Evolutionary conservation across 192 early-diverging fungal species (phyloP).

Genomic region (Rhizophagus sp.): DNA sequence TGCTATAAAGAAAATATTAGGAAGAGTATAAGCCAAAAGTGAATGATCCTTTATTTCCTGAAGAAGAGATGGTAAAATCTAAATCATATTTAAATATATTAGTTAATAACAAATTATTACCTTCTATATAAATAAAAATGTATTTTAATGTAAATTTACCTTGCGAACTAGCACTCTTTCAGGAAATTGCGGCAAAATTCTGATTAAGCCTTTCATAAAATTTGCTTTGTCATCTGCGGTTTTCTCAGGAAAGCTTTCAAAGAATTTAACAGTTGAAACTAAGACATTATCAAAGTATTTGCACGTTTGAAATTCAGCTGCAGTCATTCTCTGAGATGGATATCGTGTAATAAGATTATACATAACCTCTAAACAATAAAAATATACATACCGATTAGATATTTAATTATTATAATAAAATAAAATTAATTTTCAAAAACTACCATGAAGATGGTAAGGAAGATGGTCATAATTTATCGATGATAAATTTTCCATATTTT

Average conservation of each 20-base stretch:
- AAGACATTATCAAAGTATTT: constrained; percentile 80
- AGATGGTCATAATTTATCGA: constrained; percentile 43
- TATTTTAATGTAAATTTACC: constrained; percentile 37
- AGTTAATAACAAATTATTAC: too few relatives aligned
- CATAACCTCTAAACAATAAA: constrained; percentile 45
- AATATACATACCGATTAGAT: too few relatives aligned
- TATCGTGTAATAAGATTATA: constrained; percentile 53
- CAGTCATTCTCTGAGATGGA: constrained; percentile 57
- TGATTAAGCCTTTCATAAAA: constrained; percentile 76
- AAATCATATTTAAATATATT: neutral
- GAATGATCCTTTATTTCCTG: constrained; percentile 73
- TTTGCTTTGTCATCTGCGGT: constrained; percentile 72
- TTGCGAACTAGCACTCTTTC: constrained; percentile 67
- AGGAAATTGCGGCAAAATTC: constrained; percentile 73
- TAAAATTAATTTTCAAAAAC: neutral
- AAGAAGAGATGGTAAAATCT: constrained; percentile 72
- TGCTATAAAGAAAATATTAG: constrained; percentile 73
- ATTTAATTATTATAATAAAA: neutral
- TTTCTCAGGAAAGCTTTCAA: constrained; percentile 81
- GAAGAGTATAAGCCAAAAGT: constrained; percentile 72
- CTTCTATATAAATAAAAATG: too few relatives aligned
- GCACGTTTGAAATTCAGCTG: constrained; percentile 63
- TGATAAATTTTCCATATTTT: constrained; percentile 49
- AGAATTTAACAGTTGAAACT: constrained; percentile 75
- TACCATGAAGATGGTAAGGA: constrained; percentile 59